Evolutionary conservation across 495 filamentous ascomycete genomes (phyloP).

Genomic region (Penicillium subrubescens): DNA sequence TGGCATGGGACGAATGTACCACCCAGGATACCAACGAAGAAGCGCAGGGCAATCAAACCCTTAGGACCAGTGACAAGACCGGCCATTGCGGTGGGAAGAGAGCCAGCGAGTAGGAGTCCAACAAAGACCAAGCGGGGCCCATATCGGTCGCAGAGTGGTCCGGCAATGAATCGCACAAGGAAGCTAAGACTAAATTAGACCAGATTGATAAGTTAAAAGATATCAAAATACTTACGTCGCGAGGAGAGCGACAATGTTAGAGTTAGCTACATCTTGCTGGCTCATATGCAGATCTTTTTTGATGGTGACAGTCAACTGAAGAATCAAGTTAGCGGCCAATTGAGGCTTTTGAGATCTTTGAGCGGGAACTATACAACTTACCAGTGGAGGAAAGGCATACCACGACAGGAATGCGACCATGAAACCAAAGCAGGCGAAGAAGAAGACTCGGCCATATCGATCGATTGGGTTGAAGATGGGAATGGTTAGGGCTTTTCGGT

Average conservation of each 20-base stretch:
- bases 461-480: conserved; percentile 81
- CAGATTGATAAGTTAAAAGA: background rate
- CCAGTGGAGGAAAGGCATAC: conserved; percentile 80
- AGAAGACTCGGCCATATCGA: conserved; percentile 85
- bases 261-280: conserved; percentile 77
- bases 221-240: conserved; percentile 65
- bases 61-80: conserved; percentile 70
- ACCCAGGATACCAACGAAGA: conserved; percentile 93
- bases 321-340: background rate
- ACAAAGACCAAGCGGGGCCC: conserved; percentile 84
- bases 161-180: conserved; percentile 78
- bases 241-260: conserved; percentile 83
- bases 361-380: conserved; percentile 41
- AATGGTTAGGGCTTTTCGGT: conserved; percentile 77
- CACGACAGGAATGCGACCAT: conserved; percentile 96
- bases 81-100: conserved; percentile 81
- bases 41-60: conserved; percentile 77
- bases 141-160: conserved; percentile 81
- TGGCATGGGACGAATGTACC: conserved; percentile 93
- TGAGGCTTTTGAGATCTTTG: background rate
- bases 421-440: conserved; percentile 94
- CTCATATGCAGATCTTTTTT: conserved; percentile 74
- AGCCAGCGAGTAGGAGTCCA: conserved; percentile 68
- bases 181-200: conserved; percentile 53
- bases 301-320: conserved; percentile 73